Conservation (phyloP, 1,284 basidiomycete species). For the Tilletia setariae region DNA sequence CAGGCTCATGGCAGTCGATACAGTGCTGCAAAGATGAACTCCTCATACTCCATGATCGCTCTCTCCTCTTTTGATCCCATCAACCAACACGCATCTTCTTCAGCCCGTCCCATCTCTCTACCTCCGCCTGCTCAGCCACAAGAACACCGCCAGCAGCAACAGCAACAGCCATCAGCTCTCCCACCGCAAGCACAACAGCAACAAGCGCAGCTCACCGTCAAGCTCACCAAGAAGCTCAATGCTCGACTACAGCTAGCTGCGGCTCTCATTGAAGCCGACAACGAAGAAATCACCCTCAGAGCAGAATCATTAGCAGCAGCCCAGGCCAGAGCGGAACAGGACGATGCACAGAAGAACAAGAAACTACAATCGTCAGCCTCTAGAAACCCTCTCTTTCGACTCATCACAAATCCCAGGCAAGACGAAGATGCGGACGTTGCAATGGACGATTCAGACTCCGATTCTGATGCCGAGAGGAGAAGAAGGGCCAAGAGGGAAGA, state of each 20-base stretch:
- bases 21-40: too few species aligned
- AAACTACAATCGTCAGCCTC: too few species aligned
- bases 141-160: constrained; percentile 1
- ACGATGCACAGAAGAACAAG: constrained; percentile 7
- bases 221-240: constrained; percentile 40
- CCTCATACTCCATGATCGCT: too few species aligned
- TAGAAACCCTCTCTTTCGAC: background rate
- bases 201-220: constrained; percentile 11
- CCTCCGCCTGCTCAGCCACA: too few species aligned
- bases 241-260: constrained; percentile 48
- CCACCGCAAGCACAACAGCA: constrained; percentile 19
- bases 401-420: constrained; percentile 29
- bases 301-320: constrained; percentile 10
- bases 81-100: too few species aligned
- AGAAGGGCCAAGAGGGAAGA: too few species aligned
- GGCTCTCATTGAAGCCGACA: constrained; percentile 52
- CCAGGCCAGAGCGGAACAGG: background rate
- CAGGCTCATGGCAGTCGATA: too few species aligned
- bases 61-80: too few species aligned
- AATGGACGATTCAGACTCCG: too few species aligned
- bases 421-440: constrained; percentile 26
- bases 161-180: background rate
- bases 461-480: too few species aligned
- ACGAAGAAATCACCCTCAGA: constrained; percentile 35
- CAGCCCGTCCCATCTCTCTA: too few species aligned